Base-by-base conservation (phyloP, 768 basidiomycete species). In the Boletus vermiculosoides region DNA sequence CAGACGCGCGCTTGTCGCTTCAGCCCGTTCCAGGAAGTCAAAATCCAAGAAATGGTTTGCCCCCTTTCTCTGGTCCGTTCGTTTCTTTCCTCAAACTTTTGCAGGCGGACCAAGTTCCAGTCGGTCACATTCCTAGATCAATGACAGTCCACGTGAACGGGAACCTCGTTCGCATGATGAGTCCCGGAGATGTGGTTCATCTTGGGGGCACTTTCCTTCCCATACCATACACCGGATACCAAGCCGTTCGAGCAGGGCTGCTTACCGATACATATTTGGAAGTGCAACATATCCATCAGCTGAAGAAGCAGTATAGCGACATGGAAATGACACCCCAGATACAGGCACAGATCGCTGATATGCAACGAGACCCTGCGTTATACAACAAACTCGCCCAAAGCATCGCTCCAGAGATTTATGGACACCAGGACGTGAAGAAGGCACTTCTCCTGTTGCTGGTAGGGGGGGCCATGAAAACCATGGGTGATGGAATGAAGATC, bases 381-480 rank as follows among this genome's bases (percentile, higher is more conserved):
- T 99, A 98, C 73, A 81, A 83, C 56, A 89, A 89, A 60, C 84
- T 98, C 25, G 90, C 97, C 9, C 85, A 86, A 69, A 95, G 92
- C 63, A 97, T 99, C 60, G 97, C 97, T 2, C 97, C 97, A 2
- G 97, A 98, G 76, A 98, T 99, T 54, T 99, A 97, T 66, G 97
- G 97, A 2, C 97, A 99, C 68, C 80, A 87, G 45, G 96, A 99
- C 69, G 92, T 99, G 46, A 99, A 99, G 76, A 98, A 98, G 70
- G 96, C 96, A 0, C 77, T 99, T 31, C 75, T 99, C 12, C 75
- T 99, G 6, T 78, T 99, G 2, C 82, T 99, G 15, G 93, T 99
- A 30, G 97, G 97, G 12, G 97, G 97, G 39, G 94, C 95, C 2
- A 97, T 93, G 45, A 99, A 99, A 76, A 79, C 83, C 37, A 93